Evolutionary conservation across 441 rosid genomes (phyloP), one percentile per base, ranked within the genome.

Genomic region (Corymbia calophylla): DNA sequence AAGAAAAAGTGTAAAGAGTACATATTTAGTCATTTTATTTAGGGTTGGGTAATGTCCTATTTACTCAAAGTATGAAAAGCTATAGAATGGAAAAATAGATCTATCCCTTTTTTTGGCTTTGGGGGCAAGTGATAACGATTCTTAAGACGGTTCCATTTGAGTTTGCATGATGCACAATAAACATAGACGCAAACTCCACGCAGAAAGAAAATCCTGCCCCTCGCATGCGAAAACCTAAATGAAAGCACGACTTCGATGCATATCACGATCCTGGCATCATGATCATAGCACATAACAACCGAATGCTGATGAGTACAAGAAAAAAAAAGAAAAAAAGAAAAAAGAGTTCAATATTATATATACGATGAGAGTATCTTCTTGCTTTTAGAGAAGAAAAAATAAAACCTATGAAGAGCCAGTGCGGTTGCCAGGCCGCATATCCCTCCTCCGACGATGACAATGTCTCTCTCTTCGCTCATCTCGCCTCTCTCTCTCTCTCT

Each of bases 361-460:
- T 23, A 58, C n/a, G 48, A 35, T 5, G 47, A 70, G 18, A 9
- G 21, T 5, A 35, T 70, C 47, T 32, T 70, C 80, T 70, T 32
- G 39, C 80, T 70, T 18, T 39, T 9, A 11, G 81, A 44, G 8
- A 70, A 9, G 35, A 27, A 2, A 9, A 5, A 23, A 53, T 8
- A 16, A 44, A 53, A 90, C 90, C 91, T 89, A 89, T 91, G 89
- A 86, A 92, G 91, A 29, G 90, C 92, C 66, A 91, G 91, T 5
- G 87, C 89, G 17, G 91, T 91, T 29, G 90, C 89, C 23, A 92
- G 89, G 88, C 92, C 92, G 53, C 90, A 89, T n/a, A 88, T 87
- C 64, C 93, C 92, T 27, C 91, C 93, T 5, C 93, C 91, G 64
- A 62, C 91, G 21, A 90, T 60, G 13, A 87, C 91, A 17, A 91